A percentile compares a stretch with the other conserved stretches of the same genome.
These are phyloP conservation scores for Pholiota adiposa DNA, from an alignment of 1,284 basidiomycete genomes.

Conservation along the genomic window DNA sequence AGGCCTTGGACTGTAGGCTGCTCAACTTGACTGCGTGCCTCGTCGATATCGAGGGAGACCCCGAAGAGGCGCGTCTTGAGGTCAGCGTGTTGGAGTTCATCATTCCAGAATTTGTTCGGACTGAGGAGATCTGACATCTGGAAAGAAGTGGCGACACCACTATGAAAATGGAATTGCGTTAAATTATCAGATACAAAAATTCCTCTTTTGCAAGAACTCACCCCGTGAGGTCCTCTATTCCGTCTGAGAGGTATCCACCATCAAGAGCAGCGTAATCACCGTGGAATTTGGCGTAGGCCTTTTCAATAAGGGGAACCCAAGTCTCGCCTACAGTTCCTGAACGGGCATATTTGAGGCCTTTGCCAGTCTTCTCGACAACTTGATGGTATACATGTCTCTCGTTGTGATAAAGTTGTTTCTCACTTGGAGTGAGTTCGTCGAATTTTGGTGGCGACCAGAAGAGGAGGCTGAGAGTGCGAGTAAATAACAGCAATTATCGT, in stretches of 20 bases:
- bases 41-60: conserved; percentile 32
- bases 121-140: conserved; percentile 43
- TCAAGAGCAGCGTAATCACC: conserved; percentile 46
- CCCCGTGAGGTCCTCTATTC: conserved; percentile 29
- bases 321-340: conserved; percentile 48
- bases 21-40: neutral
- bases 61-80: conserved; percentile 46
- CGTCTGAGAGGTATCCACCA: conserved; percentile 47
- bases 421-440: conserved; percentile 37
- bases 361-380: conserved; percentile 42
- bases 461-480: conserved; percentile 32
- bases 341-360: conserved; percentile 45
- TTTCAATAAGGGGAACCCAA: conserved; percentile 45
- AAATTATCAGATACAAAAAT: neutral
- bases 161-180: conserved; percentile 15
- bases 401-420: conserved; percentile 42
- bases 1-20: conserved; percentile 35
- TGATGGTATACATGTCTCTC: conserved; percentile 42
- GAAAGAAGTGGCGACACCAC: conserved; percentile 43
- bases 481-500: neutral
- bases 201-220: neutral
- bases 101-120: conserved; percentile 39
- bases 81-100: conserved; percentile 43
- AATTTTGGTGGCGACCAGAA: conserved; percentile 45
- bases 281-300: conserved; percentile 35